A percentile compares a stretch with the other conserved stretches of the same genome.
Conservation (phyloP, 768 basidiomycete species). For the Mycena belliarum region DNA sequence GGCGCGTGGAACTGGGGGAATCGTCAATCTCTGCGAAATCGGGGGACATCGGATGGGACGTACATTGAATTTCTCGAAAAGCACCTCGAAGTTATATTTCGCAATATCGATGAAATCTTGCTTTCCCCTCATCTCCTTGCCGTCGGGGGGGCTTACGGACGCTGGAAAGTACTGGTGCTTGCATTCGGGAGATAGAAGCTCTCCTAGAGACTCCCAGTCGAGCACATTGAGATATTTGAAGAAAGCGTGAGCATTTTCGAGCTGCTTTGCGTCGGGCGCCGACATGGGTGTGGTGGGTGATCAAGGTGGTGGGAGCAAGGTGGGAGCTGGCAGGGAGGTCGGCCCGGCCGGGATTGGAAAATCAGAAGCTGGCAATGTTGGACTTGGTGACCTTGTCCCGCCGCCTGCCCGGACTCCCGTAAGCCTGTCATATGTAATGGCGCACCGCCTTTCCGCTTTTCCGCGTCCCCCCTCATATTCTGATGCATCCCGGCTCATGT, state of each 20-base stretch:
- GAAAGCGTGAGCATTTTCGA: constrained; percentile 11
- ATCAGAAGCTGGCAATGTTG: too few relatives aligned
- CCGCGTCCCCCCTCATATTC: too few relatives aligned
- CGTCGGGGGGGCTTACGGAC: constrained; percentile 7
- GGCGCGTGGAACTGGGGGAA: background rate
- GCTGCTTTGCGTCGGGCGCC: background rate
- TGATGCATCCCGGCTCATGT: too few relatives aligned
- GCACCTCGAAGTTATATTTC: background rate
- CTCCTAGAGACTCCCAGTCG: constrained; percentile 4
- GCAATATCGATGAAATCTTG: background rate
- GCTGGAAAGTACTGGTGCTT: constrained; percentile 1
- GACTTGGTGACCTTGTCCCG: too few relatives aligned
- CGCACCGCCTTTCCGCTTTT: too few relatives aligned
- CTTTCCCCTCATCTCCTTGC: constrained; percentile 10
- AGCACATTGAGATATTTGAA: constrained; percentile 9
- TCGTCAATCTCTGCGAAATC: background rate
- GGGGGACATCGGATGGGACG: background rate
- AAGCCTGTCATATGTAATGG: too few relatives aligned
- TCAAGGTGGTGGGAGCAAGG: too few relatives aligned
- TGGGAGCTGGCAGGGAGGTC: too few relatives aligned
- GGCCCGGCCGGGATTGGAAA: too few relatives aligned
- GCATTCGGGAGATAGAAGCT: constrained; percentile 4
- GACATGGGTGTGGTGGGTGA: too few relatives aligned
- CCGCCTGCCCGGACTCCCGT: too few relatives aligned
- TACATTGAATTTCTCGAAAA: constrained; percentile 7